These are phyloP conservation scores for Phyllostachys edulis DNA, from an alignment of 176 grass and related monocot species.

Conservation along the genomic window DNA sequence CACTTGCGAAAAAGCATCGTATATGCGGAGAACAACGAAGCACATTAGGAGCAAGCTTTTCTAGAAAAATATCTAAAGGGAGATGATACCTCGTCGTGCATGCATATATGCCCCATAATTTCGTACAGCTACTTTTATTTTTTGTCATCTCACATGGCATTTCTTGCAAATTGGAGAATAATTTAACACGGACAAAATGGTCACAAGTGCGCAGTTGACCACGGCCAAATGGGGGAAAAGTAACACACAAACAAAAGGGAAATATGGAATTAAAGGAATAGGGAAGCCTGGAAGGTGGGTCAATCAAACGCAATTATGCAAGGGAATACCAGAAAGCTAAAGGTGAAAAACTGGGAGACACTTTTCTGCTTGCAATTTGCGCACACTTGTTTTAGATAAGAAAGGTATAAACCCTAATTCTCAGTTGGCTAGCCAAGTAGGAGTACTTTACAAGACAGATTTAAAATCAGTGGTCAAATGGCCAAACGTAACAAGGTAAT, in stretches of 20 bases:
- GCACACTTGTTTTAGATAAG: background rate
- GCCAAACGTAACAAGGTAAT: background rate
- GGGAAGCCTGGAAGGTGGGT: no score
- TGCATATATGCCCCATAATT: conserved; percentile 2
- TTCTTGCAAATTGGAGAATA: conserved; percentile 34
- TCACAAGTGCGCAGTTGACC: background rate
- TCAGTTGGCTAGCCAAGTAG: background rate
- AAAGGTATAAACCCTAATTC: background rate
- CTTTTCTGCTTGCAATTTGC: background rate
- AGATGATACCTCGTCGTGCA: conserved; percentile 15
- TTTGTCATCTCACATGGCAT: conserved; percentile 21
- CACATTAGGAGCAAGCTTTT: background rate
- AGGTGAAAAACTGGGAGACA: background rate
- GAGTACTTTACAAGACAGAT: background rate
- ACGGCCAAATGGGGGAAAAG: background rate
- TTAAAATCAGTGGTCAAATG: background rate
- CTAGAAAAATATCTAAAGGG: background rate
- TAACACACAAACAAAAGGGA: background rate
- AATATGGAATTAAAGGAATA: background rate
- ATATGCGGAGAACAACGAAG: conserved; percentile 13
- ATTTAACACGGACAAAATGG: background rate
- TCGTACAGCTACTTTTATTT: background rate
- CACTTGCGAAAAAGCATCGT: background rate
- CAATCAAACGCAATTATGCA: conserved; percentile 19
- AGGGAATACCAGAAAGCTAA: conserved; percentile 17